A percentile compares a stretch with the other conserved stretches of the same genome.
These are phyloP conservation scores for Penicillium cinerascens DNA, from an alignment of 495 filamentous ascomycete genomes.

Conservation along the genomic window DNA sequence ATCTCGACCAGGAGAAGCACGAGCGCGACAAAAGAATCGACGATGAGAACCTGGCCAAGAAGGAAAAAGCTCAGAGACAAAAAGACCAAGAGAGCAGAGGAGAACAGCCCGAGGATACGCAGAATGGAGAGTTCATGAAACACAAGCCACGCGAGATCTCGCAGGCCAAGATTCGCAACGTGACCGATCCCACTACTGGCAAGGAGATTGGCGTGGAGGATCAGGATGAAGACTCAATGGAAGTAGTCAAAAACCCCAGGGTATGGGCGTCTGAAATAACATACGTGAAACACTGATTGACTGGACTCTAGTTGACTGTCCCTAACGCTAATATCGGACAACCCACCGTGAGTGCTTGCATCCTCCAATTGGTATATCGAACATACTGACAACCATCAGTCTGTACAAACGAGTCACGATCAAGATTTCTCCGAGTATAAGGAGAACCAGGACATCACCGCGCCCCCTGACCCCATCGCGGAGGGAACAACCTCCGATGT, in stretches of 20 bases:
- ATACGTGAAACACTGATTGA: neutral
- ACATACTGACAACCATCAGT: conserved; percentile 30
- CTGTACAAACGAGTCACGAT: conserved; percentile 58
- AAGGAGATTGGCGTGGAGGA: conserved; percentile 86
- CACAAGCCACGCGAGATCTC: conserved; percentile 42
- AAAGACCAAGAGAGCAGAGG: conserved; percentile 10
- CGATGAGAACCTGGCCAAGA: conserved; percentile 38
- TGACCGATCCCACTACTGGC: conserved; percentile 85
- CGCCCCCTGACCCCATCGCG: conserved; percentile 82
- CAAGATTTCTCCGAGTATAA: conserved; percentile 73
- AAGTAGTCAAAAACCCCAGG: conserved; percentile 63
- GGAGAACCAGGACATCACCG: conserved; percentile 80
- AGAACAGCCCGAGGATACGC: neutral
- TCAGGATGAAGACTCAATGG: conserved; percentile 64
- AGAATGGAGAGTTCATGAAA: conserved; percentile 34
- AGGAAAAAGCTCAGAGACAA: conserved; percentile 13
- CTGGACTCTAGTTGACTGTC: conserved; percentile 60
- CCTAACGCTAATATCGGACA: conserved; percentile 85
- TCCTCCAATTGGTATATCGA: neutral
- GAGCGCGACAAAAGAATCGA: conserved; percentile 68
- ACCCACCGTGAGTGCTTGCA: conserved; percentile 50
- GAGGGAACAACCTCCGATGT: conserved; percentile 82
- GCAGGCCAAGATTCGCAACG: conserved; percentile 57
- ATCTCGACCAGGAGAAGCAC: conserved; percentile 73
- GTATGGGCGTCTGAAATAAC: conserved; percentile 33